Base-by-base conservation (phyloP, 768 basidiomycete species). In the Phanerodontia chrysosporium region DNA sequence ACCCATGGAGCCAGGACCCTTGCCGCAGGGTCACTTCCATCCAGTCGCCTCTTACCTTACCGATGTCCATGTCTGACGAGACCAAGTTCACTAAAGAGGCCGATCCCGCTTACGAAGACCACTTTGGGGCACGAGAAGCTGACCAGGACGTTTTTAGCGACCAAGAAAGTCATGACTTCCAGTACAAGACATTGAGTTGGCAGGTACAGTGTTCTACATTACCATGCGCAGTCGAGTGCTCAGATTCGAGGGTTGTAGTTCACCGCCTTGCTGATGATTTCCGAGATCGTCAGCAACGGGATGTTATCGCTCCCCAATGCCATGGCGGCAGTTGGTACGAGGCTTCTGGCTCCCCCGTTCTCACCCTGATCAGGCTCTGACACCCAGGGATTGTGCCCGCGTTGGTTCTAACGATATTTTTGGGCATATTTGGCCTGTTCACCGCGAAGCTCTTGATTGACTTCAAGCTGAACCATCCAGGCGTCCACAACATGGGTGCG, bases 231-330 rank as follows among this genome's bases (percentile, higher is more conserved):
- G n/a, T n/a, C n/a, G n/a, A n/a, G n/a, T n/a, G n/a, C n/a, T n/a
- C n/a, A n/a, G n/a, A n/a, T n/a, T n/a, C n/a, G n/a, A n/a, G n/a
- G n/a, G n/a, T n/a, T n/a, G n/a, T 55, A 82, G 79, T 78, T 81
- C 59, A 78, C 82, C 8, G 69, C 73, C 25, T 61, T 81, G 52
- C 67, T 83, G 21, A 83, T 83, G 82, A 81, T 82, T 54, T 80
- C 81, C 45, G 81, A 82, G 65, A 81, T 82, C 25, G 80, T 83
- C 32, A 79, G 78, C 67, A 83, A 82, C 67, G 82, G 81, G 12
- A 80, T 82, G 76, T 65, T 83, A 16, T 81, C 81, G 16, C 71
- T 83, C 6, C 81, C 82, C 0, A 79, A 76, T 48, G 73, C 80
- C 13, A 73, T 82, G 58, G 82, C 81, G 7, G 77, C 75, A 2